Evolutionary conservation across 129 eudicot genomes (phyloP), one percentile per base, ranked within the genome.

Genomic region (Glebionis coronaria): DNA sequence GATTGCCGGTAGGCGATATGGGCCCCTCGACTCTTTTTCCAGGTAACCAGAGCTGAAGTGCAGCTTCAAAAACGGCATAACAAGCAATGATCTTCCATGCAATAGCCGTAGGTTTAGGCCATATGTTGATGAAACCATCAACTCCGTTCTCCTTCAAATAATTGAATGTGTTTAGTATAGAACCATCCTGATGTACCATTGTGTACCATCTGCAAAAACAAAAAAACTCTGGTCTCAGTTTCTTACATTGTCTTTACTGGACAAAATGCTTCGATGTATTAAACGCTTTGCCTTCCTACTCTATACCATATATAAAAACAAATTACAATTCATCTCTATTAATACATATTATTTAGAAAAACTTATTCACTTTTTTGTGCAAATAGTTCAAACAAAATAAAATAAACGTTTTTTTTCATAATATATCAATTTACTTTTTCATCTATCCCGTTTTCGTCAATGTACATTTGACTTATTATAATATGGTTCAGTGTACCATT

Each of bases 141-240:
- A 86, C 31, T 44, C 97, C 97, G 81, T 84, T 59, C 28, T 84
- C 74, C 72, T 61, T 71, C 5, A 93, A 65, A 76, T 80, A 89
- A 63, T 70, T 74, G 46, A 60, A 84, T 25, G 97, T 89, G 66
- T 82, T 77, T 42, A 77, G 70, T 19, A 93, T 56, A 38, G 96
- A 93, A 51, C 98, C 98, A 74, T 93, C 95, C 60, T 90, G 97
- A 81, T 93, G 93, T 50, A 93, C 98, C 96, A 88, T 93, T 9
- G 98, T 93, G 63, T 93, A 93, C 98, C 98, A 93, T 84, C 98
- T 93, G 91, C 71, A 81, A 55, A 63, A 14, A 72, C 46, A 58
- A 6, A 18, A 28, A 31, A 54, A 69, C 50, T 38, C n/a, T 35
- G 44, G 58, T 52, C 29, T 47, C 59, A 16, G 35, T 49, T 53